A percentile compares a stretch with the other conserved stretches of the same genome.
Evolutionary conservation across 2,329 filamentous ascomycete genomes (phyloP).

Genomic region (Amauroascus verrucosus): DNA sequence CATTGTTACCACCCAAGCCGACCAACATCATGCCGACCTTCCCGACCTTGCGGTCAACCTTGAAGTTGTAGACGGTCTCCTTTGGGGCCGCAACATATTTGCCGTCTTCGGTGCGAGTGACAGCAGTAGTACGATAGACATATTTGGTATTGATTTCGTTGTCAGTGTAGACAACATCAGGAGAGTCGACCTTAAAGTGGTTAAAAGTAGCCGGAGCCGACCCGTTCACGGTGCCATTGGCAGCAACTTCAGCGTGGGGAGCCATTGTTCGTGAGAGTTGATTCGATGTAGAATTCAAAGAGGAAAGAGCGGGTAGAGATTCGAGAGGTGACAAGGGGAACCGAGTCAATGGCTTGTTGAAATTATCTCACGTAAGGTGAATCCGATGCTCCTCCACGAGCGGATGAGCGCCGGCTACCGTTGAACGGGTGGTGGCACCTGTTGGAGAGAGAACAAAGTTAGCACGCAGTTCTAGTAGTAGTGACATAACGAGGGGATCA

Average conservation of each 20-base stretch:
- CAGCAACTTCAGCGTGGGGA: conserved; percentile 65
- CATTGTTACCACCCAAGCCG: conserved; percentile 96
- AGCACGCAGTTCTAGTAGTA: conserved; percentile 18
- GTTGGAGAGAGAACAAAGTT: conserved; percentile 19
- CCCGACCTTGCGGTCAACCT: conserved; percentile 85
- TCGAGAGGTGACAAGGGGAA: neutral
- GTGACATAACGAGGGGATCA: no score
- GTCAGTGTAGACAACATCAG: conserved; percentile 86
- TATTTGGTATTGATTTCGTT: conserved; percentile 85
- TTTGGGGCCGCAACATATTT: conserved; percentile 75
- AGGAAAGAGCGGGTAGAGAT: conserved; percentile 28
- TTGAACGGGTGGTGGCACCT: conserved; percentile 94
- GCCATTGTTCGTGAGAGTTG: conserved; percentile 54
- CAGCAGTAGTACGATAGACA: conserved; percentile 86
- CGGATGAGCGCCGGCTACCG: conserved; percentile 86
- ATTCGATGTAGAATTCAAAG: conserved; percentile 20
- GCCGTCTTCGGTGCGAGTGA: conserved; percentile 60
- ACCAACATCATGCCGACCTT: conserved; percentile 96
- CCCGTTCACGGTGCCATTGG: conserved; percentile 47
- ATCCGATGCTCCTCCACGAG: conserved; percentile 68
- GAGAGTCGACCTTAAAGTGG: conserved; percentile 79
- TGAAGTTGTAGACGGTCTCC: conserved; percentile 92
- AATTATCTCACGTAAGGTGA: conserved; percentile 41
- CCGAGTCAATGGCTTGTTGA: conserved; percentile 12
- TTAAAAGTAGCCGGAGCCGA: conserved; percentile 35